Evolutionary conservation across 2,329 filamentous ascomycete genomes (phyloP), one percentile per base, ranked within the genome.

Genomic region (Cladosporium sphaerospermum): DNA sequence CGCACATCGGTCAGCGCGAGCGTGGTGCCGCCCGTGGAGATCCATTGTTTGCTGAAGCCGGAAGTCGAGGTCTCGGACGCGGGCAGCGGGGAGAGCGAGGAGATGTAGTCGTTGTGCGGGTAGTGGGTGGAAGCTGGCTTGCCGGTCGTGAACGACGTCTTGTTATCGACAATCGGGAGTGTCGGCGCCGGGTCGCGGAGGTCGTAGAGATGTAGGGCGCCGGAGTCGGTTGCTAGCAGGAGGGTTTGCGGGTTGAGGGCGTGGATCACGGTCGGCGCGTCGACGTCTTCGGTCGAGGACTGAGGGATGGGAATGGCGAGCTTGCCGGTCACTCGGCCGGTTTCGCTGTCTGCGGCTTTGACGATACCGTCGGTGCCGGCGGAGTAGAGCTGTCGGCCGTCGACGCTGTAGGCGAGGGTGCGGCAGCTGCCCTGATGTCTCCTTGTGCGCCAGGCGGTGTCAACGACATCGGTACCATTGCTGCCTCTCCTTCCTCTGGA

Each of bases 401-500:
- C 91, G 54, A 82, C 71, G 59, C 83, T 85, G 71, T 91, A 97
- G 4, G 79, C 83, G 52, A 97, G 73, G 56, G 83, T 85, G 50
- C 93, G 81, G 67, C 92, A 97, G 77, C 90, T 96, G 10, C 90
- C 92, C 75, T 96, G 95, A 74, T 99, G 93, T 56, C 93, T 80
- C 61, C 84, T 79, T 4, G 93, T 97, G 62, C 82, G 81, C 93
- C 93, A 99, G 55, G 84, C 75, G 0, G 85, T 89, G 61, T 91
- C 87, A 57, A 97, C 87, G 53, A 85, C 82, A 41, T 85, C 86
- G 57, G 80, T 86, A 9, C 89, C 89, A 62, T 75, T 78, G 61
- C 76, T 75, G 19, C 75, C 75, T 45, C 63, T 46, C 32, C 65
- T 53, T 11, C 57, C 55, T 9, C 67, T 49, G 2, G 71, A 66